Evolutionary conservation across 83 land plant species (phyloP).

Genomic region (Isoetes engelmannii): DNA sequence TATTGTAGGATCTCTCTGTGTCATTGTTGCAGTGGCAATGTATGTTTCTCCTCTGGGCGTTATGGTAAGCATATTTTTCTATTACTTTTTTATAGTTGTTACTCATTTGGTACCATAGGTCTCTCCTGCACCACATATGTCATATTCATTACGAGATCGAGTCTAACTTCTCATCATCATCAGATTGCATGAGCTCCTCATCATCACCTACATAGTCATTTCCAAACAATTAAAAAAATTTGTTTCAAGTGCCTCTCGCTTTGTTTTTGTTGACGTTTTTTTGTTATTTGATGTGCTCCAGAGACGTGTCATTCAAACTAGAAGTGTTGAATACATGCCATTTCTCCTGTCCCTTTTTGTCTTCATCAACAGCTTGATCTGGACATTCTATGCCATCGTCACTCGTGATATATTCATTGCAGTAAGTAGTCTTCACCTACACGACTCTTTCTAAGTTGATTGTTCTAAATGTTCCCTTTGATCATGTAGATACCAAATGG

Average conservation of each 20-base stretch:
- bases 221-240: not conserved
- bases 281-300: not conserved
- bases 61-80: slow-evolving; percentile 6
- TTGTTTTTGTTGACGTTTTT: not conserved
- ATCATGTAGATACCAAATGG: slow-evolving; percentile 16
- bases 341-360: slow-evolving; percentile 71
- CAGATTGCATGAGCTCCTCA: not conserved
- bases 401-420: slow-evolving; percentile 45
- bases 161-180: not conserved
- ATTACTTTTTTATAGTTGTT: not conserved
- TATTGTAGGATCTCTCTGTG: slow-evolving; percentile 12
- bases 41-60: slow-evolving; percentile 14
- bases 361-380: slow-evolving; percentile 56
- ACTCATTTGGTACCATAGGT: not conserved
- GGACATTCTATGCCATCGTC: slow-evolving; percentile 50
- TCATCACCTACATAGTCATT: not conserved
- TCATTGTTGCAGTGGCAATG: slow-evolving; percentile 17
- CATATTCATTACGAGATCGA: not conserved
- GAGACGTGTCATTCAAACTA: slow-evolving; percentile 41
- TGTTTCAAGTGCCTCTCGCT: not conserved
- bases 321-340: slow-evolving; percentile 86
- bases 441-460: not conserved
- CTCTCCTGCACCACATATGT: not conserved
- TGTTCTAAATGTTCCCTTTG: not conserved
- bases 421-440: slow-evolving; percentile 21